Conservation (phyloP, 805 yeast species). For the Candida ascalaphidarum region DNA sequence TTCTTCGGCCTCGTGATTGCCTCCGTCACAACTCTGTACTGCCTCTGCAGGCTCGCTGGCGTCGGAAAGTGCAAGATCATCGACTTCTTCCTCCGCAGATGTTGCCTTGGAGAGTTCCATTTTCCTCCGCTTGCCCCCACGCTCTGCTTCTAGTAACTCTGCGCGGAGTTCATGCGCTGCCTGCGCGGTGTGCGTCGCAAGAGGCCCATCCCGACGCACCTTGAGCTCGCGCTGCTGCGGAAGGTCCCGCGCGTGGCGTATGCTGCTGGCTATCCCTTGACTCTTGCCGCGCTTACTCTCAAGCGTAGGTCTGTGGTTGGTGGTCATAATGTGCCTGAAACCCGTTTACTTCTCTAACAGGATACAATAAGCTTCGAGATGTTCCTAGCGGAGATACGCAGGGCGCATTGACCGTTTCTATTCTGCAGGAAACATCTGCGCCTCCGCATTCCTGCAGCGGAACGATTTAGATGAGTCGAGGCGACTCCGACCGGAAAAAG, state of each 20-base stretch:
- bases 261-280: slow-evolving; percentile 19
- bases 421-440: too few relatives aligned
- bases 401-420: too few relatives aligned
- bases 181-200: slow-evolving; percentile 5
- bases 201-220: slow-evolving; percentile 17
- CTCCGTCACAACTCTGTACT: slow-evolving; percentile 1
- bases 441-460: too few relatives aligned
- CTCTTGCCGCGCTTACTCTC: slow-evolving; percentile 32
- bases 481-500: too few relatives aligned
- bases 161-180: slow-evolving; percentile 17
- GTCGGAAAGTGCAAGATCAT: slow-evolving; percentile 1
- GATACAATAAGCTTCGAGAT: too few relatives aligned
- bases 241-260: slow-evolving; percentile 24
- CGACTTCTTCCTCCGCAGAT: background rate
- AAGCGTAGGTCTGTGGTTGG: slow-evolving; percentile 35
- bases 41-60: slow-evolving; percentile 1
- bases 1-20: background rate
- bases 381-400: too few relatives aligned
- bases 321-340: too few relatives aligned
- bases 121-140: slow-evolving; percentile 1
- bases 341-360: too few relatives aligned
- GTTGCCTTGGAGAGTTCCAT: too few relatives aligned
- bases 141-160: slow-evolving; percentile 8
- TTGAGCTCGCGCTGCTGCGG: slow-evolving; percentile 25
- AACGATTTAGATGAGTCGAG: too few relatives aligned